Base-by-base conservation (phyloP, 306 rosid species). In the Trichosanthes cucumerina region DNA sequence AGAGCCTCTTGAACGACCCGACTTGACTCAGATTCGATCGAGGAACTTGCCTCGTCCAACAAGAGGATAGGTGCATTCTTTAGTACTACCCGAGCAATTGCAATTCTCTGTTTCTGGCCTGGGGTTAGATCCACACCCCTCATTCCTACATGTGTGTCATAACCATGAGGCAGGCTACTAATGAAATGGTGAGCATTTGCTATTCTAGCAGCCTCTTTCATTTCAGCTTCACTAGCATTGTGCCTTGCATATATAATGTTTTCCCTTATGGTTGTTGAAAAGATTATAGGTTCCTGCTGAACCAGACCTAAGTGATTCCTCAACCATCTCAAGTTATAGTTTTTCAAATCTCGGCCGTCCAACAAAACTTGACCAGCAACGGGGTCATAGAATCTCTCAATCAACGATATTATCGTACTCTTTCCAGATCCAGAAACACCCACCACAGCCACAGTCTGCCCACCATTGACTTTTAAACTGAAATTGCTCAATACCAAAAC, bases 111-210 rank as follows among this genome's bases (percentile, higher is more conserved):
- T 83, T 96, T 96, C 89, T 96, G 99, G 74, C 99, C 99, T 0
- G 98, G 98, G 80, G 99, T 96, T 73, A 96, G 83, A 84, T 96
- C 99, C 76, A 96, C 99, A 50, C 97, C 99, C 86, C 99, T 88
- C 99, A 96, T 96, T 80, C 99, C 99, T 68, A 96, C 96, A 81
- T 92, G 99, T 26, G 99, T 96, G 85, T 96, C 98, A 80, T 96
- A 96, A 76, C 99, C 99, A 84, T 96, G 93, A 58, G 99, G 99
- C 90, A 96, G 82, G 85, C 93, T 92, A 85, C 99, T 96, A 54
- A 96, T 96, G 86, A 96, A 96, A 84, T 96, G 99, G 86, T 96
- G 99, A 66, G 99, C 99, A 82, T 96, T 96, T 50, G 99, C 99
- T 77, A 96, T 92, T 84, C 99, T 88, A 21, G 99, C 99, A 3